phyloP scores from a whole-genome alignment of 306 rosid species.

The Alnus rubra region DNA sequence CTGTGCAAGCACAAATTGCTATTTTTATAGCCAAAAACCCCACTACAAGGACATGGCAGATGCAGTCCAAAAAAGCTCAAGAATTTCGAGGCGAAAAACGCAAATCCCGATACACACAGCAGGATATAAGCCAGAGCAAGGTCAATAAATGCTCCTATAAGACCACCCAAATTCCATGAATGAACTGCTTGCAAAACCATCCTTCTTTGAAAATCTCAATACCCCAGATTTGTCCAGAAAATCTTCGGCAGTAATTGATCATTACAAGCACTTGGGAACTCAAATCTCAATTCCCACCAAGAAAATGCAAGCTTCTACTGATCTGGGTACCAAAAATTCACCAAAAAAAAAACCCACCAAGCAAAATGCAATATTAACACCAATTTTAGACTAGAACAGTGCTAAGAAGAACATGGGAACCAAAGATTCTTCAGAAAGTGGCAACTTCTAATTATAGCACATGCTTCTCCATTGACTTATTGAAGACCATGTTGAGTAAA shows the following conservation, averaged over 20 bases:
- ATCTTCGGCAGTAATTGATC: conserved; percentile 25
- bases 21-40: conserved; percentile 59
- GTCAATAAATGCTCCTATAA: conserved; percentile 64
- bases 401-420: not conserved
- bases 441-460: not conserved
- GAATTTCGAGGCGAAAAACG: conserved; percentile 52
- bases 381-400: not conserved
- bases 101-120: conserved; percentile 55
- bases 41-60: conserved; percentile 84
- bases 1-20: conserved; percentile 53
- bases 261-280: conserved; percentile 18
- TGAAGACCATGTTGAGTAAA: not conserved
- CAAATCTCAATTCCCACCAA: conserved; percentile 26
- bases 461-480: not conserved
- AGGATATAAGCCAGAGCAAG: conserved; percentile 70
- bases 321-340: conserved; percentile 5
- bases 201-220: conserved; percentile 34
- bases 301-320: not conserved
- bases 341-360: not conserved
- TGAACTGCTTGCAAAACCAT: conserved; percentile 58
- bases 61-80: conserved; percentile 43
- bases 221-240: conserved; percentile 14
- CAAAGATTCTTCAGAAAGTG: conserved; percentile 12
- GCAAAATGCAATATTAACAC: not conserved
- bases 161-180: conserved; percentile 72